Evolutionary conservation across 768 basidiomycete genomes (phyloP), one percentile per base, ranked within the genome.

Genomic region (Neoboletus subvelutipes): DNA sequence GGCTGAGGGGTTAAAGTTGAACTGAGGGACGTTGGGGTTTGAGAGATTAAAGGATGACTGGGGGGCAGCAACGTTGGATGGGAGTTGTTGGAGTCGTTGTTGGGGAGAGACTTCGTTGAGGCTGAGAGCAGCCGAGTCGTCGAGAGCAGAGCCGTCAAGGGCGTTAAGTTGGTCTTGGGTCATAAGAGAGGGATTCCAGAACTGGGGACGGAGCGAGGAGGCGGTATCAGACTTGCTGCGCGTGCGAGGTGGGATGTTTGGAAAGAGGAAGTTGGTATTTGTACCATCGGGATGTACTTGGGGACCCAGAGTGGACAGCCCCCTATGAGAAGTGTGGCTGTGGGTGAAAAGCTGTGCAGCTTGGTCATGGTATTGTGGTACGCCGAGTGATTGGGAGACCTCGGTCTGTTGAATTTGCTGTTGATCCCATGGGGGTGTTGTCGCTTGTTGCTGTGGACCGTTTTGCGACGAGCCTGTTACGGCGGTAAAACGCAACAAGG

Each of bases 181-280:
- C 72, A 75, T 74, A 54, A 65, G 75, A 5, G 72, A 55, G 48
- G 71, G 55, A 52, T 80, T 77, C 85, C 85, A 85, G 45, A 79
- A 67, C 1, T 79, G 81, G 17, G 80, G 80, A 54, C 85, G 82
- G 4, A 81, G 73, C 42, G 71, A 70, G 47, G 71, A 43, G 41
- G 82, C 75, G 0, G 83, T 80, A 45, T 87, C 86, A 2, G 84
- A 84, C 63, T 85, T 81, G 70, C 83, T 85, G 51, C 86, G 76
- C 24, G 75, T 71, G 36, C 84, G 78, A 36, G 71, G 70, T 69
- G 72, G 70, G 31, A 70, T 64, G 33, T 59, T 69, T 29, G 78
- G 77, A 62, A 75, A 69, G 33, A 76, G 71, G 58, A 72, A 76
- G 64, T 62, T 65, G 63, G 61, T 74, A 73, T 72, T 71, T 70